A percentile compares a stretch with the other conserved stretches of the same genome.
phyloP scores from a whole-genome alignment of 495 filamentous ascomycete species.

The Glarea lozoyensis region DNA sequence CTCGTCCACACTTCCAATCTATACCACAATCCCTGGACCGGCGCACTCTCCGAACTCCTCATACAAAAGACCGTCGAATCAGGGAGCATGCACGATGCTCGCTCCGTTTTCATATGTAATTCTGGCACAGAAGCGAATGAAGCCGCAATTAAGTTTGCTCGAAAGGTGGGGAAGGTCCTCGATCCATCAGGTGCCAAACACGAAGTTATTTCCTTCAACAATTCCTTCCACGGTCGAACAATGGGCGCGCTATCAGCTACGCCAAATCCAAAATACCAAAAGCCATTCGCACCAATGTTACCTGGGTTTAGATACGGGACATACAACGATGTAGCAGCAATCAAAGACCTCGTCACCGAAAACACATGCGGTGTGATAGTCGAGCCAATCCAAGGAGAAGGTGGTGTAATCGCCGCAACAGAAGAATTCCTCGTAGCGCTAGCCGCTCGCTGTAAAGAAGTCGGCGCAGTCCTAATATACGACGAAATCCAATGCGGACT shows the following conservation, averaged over 20 bases:
- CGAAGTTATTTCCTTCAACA: conserved; percentile 81
- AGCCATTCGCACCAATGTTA: conserved; percentile 89
- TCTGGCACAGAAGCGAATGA: conserved; percentile 94
- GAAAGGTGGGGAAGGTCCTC: conserved; percentile 73
- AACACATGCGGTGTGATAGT: conserved; percentile 92
- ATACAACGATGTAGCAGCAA: conserved; percentile 68
- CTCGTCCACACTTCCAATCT: conserved; percentile 89
- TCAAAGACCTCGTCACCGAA: conserved; percentile 65
- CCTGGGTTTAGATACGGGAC: conserved; percentile 83
- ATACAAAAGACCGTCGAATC: conserved; percentile 64
- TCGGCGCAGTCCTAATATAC: conserved; percentile 83
- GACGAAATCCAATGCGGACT: conserved; percentile 97
- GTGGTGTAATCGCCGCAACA: conserved; percentile 77
- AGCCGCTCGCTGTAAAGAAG: conserved; percentile 70
- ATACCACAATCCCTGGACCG: conserved; percentile 93
- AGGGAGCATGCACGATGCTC: conserved; percentile 71
- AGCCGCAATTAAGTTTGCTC: conserved; percentile 91
- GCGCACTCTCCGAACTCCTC: conserved; percentile 76
- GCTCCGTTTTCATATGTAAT: conserved; percentile 89
- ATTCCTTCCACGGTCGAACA: conserved; percentile 92
- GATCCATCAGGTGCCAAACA: conserved; percentile 65
- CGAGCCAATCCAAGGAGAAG: conserved; percentile 96
- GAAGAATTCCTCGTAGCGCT: conserved; percentile 73
- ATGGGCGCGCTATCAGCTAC: conserved; percentile 90
- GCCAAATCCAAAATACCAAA: conserved; percentile 97